Evolutionary conservation across 345 rosid genomes (phyloP).

Genomic region (Lepidium africanum): DNA sequence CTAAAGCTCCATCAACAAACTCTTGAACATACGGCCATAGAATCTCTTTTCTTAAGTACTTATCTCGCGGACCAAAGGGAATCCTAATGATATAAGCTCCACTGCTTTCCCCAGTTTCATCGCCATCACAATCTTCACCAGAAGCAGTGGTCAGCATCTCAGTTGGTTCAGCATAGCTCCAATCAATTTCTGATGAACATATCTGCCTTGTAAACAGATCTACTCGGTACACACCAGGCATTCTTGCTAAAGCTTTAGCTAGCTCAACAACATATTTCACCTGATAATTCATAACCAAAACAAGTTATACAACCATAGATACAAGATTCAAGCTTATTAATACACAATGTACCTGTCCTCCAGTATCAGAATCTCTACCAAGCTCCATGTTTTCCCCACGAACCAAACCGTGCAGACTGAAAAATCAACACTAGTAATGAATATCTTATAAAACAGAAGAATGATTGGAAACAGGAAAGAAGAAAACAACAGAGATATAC

Average conservation of each 20-base stretch:
- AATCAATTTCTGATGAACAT: constrained; percentile 79
- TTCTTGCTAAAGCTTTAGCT: constrained; percentile 82
- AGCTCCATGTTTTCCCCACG: constrained; percentile 99
- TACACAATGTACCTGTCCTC: constrained; percentile 69
- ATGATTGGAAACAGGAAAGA: not conserved
- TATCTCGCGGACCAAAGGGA: constrained; percentile 88
- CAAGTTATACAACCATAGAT: not conserved
- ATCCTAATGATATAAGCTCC: constrained; percentile 92
- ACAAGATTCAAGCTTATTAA: not conserved
- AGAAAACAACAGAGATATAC: constrained; percentile 24
- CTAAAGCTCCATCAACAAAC: constrained; percentile 92
- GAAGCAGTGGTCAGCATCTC: constrained; percentile 73
- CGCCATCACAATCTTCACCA: constrained; percentile 51
- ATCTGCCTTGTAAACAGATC: constrained; percentile 93
- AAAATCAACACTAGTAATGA: not conserved
- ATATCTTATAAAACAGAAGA: not conserved
- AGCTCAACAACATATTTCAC: constrained; percentile 97
- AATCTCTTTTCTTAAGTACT: constrained; percentile 71
- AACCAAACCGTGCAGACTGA: constrained; percentile 88
- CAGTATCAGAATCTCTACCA: constrained; percentile 97
- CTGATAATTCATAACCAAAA: constrained; percentile 28
- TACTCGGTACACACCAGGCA: constrained; percentile 97
- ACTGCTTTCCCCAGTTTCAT: constrained; percentile 80
- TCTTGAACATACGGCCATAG: constrained; percentile 92
- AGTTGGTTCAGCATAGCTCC: constrained; percentile 98